phyloP scores from a whole-genome alignment of 805 yeast species.

The Groenewaldozyma tartarivorans region DNA sequence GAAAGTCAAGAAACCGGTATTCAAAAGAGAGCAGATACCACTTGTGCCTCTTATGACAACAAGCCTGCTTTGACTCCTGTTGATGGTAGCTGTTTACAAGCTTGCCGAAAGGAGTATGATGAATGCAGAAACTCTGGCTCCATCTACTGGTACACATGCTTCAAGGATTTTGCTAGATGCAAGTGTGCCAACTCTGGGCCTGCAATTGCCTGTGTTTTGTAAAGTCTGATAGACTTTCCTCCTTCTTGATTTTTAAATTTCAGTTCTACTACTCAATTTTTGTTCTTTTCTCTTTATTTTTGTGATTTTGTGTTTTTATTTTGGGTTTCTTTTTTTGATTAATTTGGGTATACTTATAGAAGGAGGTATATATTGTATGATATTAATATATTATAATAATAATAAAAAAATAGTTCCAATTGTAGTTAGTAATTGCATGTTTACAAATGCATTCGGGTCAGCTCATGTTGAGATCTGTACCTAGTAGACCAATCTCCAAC shows the following conservation, averaged over 20 bases:
- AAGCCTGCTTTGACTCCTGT: slow-evolving; percentile 10
- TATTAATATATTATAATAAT: no score
- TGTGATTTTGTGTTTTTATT: background rate
- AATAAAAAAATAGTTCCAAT: no score
- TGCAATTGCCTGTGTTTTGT: background rate
- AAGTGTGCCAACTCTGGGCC: slow-evolving; percentile 14
- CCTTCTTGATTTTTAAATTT: no score
- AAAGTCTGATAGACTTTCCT: background rate
- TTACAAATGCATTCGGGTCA: no score
- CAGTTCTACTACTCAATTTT: no score
- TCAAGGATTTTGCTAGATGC: slow-evolving; percentile 18
- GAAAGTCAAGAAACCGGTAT: slow-evolving; percentile 1
- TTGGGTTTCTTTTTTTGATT: background rate
- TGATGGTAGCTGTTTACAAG: slow-evolving; percentile 18
- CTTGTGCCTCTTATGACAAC: slow-evolving; percentile 10
- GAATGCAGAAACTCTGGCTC: slow-evolving; percentile 12
- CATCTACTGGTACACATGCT: slow-evolving; percentile 14
- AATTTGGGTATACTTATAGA: no score
- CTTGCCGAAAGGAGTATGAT: slow-evolving; percentile 15
- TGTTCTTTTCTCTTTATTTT: background rate
- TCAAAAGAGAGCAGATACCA: slow-evolving; percentile 5
- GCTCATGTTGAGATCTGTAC: no score
- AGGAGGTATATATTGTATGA: background rate
- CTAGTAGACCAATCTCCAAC: no score
- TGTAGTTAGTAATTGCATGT: no score